Base-by-base conservation (phyloP, 108 stramenopile species). In the Skeletonema tropicum region DNA sequence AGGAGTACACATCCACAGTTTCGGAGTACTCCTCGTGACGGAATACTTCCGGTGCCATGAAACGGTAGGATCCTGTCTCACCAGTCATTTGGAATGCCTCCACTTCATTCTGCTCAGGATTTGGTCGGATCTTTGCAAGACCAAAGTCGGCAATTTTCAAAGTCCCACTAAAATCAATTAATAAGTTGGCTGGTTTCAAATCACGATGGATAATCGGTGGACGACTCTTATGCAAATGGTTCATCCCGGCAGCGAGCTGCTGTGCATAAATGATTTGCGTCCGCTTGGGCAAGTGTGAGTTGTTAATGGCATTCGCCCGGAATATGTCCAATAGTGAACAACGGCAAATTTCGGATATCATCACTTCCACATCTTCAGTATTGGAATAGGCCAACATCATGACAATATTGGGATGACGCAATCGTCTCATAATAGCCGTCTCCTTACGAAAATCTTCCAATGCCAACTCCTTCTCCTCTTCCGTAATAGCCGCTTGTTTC, bases 71-170 rank as follows among this genome's bases (percentile, higher is more conserved):
- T 48, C 95, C 95, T 10, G 93, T 93, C 75, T 93, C 92, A 10
- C 94, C 94, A 9, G 94, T 96, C 90, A 96, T 93, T 71, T 74
- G 64, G 57, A 85, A 93, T n/a, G 74, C 71, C 21, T 92, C 89
- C 17, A 70, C 69, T 76, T 92, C 90, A 26, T 36, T 71, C 26
- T 81, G 66, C 57, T 79, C 81, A 25, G 90, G 90, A 55, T 92
- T 90, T 0, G 93, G 90, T 57, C 93, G 87, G 30, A 93, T 82
- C 70, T 94, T 97, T 15, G 94, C 89, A 8, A 99, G 93, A 15
- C 97, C 98, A 86, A 99, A 98, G 82, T 99, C 98, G 4, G 94
- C 80, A 64, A 99, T 97, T 75, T 98, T 97, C 36, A 98, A 73
- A 17, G 92, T 85, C 17, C 96, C 97, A 21, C 80, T 81, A 49